Base-by-base conservation (phyloP, 345 rosid species). In the Carallia brachiata region DNA sequence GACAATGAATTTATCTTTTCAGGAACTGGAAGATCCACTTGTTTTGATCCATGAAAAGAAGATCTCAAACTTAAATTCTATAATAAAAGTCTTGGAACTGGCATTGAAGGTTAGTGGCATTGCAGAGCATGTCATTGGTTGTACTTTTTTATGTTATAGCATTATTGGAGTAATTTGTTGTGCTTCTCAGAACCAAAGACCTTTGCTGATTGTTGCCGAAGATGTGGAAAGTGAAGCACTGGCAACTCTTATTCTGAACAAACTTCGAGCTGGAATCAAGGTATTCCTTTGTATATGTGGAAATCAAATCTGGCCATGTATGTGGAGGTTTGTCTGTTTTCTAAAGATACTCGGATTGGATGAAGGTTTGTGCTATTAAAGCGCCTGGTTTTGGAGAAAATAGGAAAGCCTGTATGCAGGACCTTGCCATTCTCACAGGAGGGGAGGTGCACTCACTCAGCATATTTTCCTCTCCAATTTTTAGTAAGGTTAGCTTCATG, bases 361-460 rank as follows among this genome's bases (percentile, higher is more conserved):
- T 69, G 13, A 69, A 94, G 97, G 88, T 95, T 32, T 92, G 97
- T 86, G 92, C 99, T 34, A 86, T 95, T 65, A 95, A 95, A 78
- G 98, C 99, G 56, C 96, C 99, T 61, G 99, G 97, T 50, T 95
- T 95, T 84, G 98, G 99, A 69, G 99, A 95, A 78, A 92, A 88
- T 82, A 82, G 97, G 80, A 95, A 87, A 74, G 87, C 93, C 32
- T 78, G 75, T 67, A 69, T 95, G 78, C 91, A 90, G 31, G 99
- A 95, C 81, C 92, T 95, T 75, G 92, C 99, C 30, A 70, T 60
- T 66, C 93, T 95, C 67, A 92, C 99, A 0, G 99, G 99, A 67
- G 99, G 93, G 32, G 82, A 94, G 81, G 98, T 87, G 40, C 0
- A 59, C 68, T 55, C 2, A 10, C 7, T 63, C 12, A 39, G 3